phyloP scores from a whole-genome alignment of 2,329 filamentous ascomycete genomes.

The Penicillium sp. region DNA sequence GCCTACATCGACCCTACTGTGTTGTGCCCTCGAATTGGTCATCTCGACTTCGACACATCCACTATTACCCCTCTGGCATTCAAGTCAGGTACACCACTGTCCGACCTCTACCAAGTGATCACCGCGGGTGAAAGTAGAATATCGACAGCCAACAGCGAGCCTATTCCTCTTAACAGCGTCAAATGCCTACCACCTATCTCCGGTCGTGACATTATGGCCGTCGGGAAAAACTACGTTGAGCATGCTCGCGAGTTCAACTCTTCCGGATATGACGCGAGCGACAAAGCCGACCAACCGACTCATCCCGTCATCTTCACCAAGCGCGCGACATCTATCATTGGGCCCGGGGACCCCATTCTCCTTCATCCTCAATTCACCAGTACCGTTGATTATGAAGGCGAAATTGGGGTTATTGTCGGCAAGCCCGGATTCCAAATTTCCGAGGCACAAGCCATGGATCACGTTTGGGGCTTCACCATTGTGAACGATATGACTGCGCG shows the following conservation, averaged over 20 bases:
- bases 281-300: slow-evolving; percentile 54
- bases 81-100: not conserved
- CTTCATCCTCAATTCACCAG: not conserved
- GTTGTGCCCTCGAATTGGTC: not conserved
- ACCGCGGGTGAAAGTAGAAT: not conserved
- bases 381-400: not conserved
- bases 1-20: not conserved
- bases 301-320: slow-evolving; percentile 61
- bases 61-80: not conserved
- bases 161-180: not conserved
- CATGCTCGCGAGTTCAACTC: not conserved
- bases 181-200: not conserved
- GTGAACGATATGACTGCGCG: slow-evolving; percentile 60
- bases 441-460: slow-evolving; percentile 35
- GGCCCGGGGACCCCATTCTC: slow-evolving; percentile 43
- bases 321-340: slow-evolving; percentile 55
- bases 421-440: not conserved
- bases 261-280: slow-evolving; percentile 31
- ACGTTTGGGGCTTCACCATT: slow-evolving; percentile 61
- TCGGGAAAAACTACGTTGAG: not conserved
- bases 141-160: not conserved
- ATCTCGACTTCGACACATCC: not conserved
- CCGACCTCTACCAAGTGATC: not conserved
- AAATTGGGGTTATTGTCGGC: not conserved
- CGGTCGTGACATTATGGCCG: not conserved